Conservation (phyloP, 1,284 basidiomycete genomes). For the Pascua sp. region DNA sequence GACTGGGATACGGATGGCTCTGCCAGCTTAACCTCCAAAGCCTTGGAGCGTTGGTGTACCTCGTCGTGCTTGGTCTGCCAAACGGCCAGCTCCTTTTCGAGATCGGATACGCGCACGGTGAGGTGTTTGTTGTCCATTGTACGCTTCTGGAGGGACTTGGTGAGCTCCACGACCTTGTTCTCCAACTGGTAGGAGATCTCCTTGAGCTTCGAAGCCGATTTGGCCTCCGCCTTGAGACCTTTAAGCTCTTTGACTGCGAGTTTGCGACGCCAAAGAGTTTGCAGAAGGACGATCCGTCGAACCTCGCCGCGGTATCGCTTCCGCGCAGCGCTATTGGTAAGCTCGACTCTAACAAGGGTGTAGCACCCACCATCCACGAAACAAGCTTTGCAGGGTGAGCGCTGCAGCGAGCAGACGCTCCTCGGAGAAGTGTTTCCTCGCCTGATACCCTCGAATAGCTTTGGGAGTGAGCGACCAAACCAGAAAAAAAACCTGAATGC, state of each 20-base stretch:
- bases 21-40: conserved; percentile 68
- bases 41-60: conserved; percentile 70
- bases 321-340: conserved; percentile 59
- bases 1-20: conserved; percentile 69
- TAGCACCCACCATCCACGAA: conserved; percentile 74
- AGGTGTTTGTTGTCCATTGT: conserved; percentile 89
- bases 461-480: not conserved
- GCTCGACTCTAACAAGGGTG: not conserved
- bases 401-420: conserved; percentile 66
- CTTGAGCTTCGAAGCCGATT: conserved; percentile 96
- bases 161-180: conserved; percentile 99
- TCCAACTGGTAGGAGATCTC: conserved; percentile 97
- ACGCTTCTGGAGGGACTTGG: conserved; percentile 88
- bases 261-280: conserved; percentile 87
- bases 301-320: conserved; percentile 64
- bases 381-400: conserved; percentile 73
- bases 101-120: conserved; percentile 65
- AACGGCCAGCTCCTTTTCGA: conserved; percentile 79
- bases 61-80: conserved; percentile 90
- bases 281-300: conserved; percentile 74
- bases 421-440: conserved; percentile 64
- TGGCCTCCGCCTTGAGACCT: conserved; percentile 80
- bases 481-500: not conserved
- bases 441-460: conserved; percentile 78
- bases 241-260: conserved; percentile 82